Conservation (phyloP, 2,329 filamentous ascomycete species). For the Cordyceps fumosorosea region DNA sequence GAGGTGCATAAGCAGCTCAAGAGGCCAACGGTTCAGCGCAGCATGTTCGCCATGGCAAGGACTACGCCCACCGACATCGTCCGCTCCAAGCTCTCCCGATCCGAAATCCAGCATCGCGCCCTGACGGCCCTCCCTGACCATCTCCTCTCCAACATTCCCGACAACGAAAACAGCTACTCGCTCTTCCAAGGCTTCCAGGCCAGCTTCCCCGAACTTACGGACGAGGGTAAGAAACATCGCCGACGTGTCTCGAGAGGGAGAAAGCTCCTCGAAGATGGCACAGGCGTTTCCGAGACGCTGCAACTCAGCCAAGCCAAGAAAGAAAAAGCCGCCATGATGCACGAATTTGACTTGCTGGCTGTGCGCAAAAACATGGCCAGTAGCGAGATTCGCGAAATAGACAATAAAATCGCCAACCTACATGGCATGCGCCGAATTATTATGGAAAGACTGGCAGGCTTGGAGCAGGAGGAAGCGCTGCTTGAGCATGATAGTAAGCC, state of each 20-base stretch:
- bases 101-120: slow-evolving; percentile 91
- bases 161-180: slow-evolving; percentile 78
- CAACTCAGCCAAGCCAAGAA: slow-evolving; percentile 68
- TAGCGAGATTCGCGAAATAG: slow-evolving; percentile 91
- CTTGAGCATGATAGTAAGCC: slow-evolving; percentile 79
- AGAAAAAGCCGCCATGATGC: slow-evolving; percentile 72
- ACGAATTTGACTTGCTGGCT: slow-evolving; percentile 82
- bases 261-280: slow-evolving; percentile 65
- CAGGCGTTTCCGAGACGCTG: slow-evolving; percentile 46
- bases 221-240: slow-evolving; percentile 64
- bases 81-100: slow-evolving; percentile 80
- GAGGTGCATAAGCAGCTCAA: slow-evolving; percentile 86
- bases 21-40: slow-evolving; percentile 76
- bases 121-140: slow-evolving; percentile 85
- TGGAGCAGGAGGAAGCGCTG: slow-evolving; percentile 87
- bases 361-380: slow-evolving; percentile 97
- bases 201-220: slow-evolving; percentile 64
- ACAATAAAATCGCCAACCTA: slow-evolving; percentile 92
- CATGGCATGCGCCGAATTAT: slow-evolving; percentile 90
- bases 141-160: slow-evolving; percentile 80
- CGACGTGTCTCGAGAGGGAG: slow-evolving; percentile 67
- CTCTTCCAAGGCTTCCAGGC: slow-evolving; percentile 96
- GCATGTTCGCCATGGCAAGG: slow-evolving; percentile 83
- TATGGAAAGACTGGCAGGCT: slow-evolving; percentile 71
- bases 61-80: slow-evolving; percentile 92